Conservation (phyloP, 176 grass and related monocot genomes). For the Calamus simplicifolius region DNA sequence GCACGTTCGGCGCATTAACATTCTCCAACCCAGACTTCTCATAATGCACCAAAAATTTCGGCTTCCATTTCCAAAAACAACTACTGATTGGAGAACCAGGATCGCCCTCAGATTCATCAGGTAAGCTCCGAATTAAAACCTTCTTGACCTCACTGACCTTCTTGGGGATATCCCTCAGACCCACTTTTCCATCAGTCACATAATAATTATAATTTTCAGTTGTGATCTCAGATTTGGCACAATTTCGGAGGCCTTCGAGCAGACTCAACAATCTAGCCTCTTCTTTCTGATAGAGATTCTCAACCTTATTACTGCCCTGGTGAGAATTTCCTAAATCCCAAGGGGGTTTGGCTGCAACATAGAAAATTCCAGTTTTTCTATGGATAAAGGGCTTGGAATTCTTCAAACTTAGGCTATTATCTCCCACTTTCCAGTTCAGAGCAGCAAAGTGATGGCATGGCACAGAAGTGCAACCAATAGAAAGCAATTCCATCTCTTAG, state of each 20-base stretch:
- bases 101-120: constrained; percentile 27
- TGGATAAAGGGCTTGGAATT: constrained; percentile 10
- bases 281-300: constrained; percentile 2
- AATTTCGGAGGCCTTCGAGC: constrained; percentile 13
- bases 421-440: constrained; percentile 28
- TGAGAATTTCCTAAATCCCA: neutral
- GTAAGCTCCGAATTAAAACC: constrained; percentile 58
- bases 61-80: constrained; percentile 81
- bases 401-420: constrained; percentile 10
- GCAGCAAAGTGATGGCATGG: constrained; percentile 42
- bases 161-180: constrained; percentile 28
- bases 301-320: neutral
- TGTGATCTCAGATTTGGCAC: constrained; percentile 14
- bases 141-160: constrained; percentile 30
- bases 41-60: constrained; percentile 82
- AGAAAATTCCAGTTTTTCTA: constrained; percentile 30
- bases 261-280: constrained; percentile 7
- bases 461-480: constrained; percentile 41
- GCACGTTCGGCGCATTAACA: constrained; percentile 59
- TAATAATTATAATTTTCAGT: constrained; percentile 23
- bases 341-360: constrained; percentile 17
- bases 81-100: constrained; percentile 56
- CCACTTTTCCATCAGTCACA: constrained; percentile 34
- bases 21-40: constrained; percentile 67
- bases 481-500: constrained; percentile 54